A percentile compares a stretch with the other conserved stretches of the same genome.
Conservation (phyloP, 139 green algal species). For the Edaphochlamys debaryana region DNA sequence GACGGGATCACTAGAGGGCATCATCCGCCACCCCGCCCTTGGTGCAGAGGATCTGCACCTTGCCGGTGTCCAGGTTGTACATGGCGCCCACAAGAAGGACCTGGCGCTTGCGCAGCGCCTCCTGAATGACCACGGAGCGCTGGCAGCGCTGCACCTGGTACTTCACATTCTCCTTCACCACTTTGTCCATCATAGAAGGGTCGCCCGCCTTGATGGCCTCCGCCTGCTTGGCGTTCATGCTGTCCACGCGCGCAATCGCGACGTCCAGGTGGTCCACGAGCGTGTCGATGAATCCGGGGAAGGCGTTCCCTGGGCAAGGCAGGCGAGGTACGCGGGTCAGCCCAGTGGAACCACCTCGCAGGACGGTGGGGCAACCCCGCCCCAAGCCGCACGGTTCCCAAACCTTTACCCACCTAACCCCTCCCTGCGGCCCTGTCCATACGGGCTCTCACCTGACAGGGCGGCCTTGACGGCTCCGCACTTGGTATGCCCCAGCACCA, state of each 20-base stretch:
- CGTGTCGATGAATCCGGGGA: constrained; percentile 53
- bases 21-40: constrained; percentile 7
- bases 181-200: constrained; percentile 20
- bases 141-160: constrained; percentile 50
- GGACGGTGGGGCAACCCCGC: no score
- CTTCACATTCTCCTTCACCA: constrained; percentile 50
- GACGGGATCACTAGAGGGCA: no score
- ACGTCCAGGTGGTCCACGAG: constrained; percentile 53
- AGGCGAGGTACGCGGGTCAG: no score
- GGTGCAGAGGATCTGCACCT: constrained; percentile 11
- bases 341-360: no score
- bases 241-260: constrained; percentile 38
- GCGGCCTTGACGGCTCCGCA: constrained; percentile 51
- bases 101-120: constrained; percentile 29
- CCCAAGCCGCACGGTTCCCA: no score
- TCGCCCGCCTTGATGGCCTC: neutral
- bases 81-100: constrained; percentile 30
- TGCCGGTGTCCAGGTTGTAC: constrained; percentile 39
- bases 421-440: no score
- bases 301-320: constrained; percentile 45
- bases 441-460: constrained; percentile 34
- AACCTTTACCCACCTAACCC: no score
- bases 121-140: constrained; percentile 43
- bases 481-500: constrained; percentile 45
- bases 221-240: neutral